These are phyloP conservation scores for Pseudogymnoascus sp. DNA, from an alignment of 2,329 filamentous ascomycete genomes.

Conservation along the genomic window DNA sequence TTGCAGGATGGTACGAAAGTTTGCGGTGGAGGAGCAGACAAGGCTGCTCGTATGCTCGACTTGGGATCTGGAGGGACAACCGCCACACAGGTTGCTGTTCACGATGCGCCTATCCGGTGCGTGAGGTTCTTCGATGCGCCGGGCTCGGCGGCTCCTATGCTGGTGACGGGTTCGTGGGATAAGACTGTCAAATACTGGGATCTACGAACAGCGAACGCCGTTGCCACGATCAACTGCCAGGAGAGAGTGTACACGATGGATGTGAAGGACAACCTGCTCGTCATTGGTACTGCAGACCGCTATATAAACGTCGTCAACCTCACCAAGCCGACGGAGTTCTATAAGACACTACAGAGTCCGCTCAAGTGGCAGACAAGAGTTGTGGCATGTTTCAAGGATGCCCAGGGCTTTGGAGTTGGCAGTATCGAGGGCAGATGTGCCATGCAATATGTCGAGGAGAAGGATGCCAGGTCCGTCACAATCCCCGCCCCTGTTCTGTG, in stretches of 20 bases:
- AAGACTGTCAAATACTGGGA: constrained; percentile 91
- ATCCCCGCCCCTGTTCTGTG: background rate
- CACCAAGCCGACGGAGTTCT: constrained; percentile 78
- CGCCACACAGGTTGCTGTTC: constrained; percentile 64
- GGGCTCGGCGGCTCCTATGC: constrained; percentile 58
- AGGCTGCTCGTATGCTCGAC: constrained; percentile 82
- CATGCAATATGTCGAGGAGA: constrained; percentile 97
- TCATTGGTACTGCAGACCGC: constrained; percentile 86
- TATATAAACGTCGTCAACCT: constrained; percentile 96
- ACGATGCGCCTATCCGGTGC: constrained; percentile 73
- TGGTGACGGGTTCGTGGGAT: constrained; percentile 89
- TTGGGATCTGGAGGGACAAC: constrained; percentile 56
- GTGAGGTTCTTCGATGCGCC: constrained; percentile 69
- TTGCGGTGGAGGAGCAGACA: constrained; percentile 81
- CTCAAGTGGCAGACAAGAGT: constrained; percentile 97
- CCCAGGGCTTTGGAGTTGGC: constrained; percentile 85
- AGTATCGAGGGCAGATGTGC: constrained; percentile 96
- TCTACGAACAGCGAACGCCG: constrained; percentile 56
- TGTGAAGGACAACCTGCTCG: constrained; percentile 76
- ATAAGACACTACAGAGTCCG: constrained; percentile 92
- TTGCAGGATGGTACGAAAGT: constrained; percentile 80
- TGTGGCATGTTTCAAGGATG: constrained; percentile 89
- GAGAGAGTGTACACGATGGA: constrained; percentile 89
- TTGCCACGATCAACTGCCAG: constrained; percentile 57
- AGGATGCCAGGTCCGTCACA: constrained; percentile 60